Evolutionary conservation across 1,284 basidiomycete species (phyloP).

Genomic region (Ustilago sp.): DNA sequence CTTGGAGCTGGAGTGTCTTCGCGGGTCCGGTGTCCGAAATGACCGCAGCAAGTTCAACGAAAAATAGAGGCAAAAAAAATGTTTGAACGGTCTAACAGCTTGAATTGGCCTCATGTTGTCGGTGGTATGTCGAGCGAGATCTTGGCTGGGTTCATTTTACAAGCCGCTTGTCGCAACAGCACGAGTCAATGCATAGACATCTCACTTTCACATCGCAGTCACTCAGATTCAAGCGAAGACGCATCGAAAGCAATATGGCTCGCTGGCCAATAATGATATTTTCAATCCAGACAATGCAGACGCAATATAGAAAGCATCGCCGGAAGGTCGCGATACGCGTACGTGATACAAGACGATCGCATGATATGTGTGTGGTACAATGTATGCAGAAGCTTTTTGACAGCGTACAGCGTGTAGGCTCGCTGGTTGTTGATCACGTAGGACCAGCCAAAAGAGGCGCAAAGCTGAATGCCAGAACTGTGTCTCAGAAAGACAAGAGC

Average conservation of each 20-base stretch:
- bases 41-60: slow-evolving; percentile 31
- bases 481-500: neutral
- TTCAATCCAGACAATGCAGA: slow-evolving; percentile 13
- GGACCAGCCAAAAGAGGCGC: slow-evolving; percentile 19
- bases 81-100: slow-evolving; percentile 19
- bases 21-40: slow-evolving; percentile 41
- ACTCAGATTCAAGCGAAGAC: neutral
- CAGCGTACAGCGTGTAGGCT: slow-evolving; percentile 17
- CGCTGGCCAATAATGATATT: slow-evolving; percentile 39
- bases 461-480: neutral
- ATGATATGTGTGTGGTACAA: slow-evolving; percentile 13
- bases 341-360: slow-evolving; percentile 11
- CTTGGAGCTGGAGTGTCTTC: neutral
- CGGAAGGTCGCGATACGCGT: slow-evolving; percentile 22
- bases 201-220: neutral
- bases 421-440: slow-evolving; percentile 22
- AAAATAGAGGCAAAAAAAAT: too few species aligned
- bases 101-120: too few species aligned
- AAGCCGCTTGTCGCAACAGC: too few species aligned
- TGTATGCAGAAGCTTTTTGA: slow-evolving; percentile 15
- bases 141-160: too few species aligned
- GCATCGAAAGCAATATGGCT: slow-evolving; percentile 25
- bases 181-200: too few species aligned
- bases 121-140: too few species aligned
- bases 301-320: slow-evolving; percentile 2